phyloP scores from a whole-genome alignment of 164 flowering plant species.

The Dillenia suffruticosa region DNA sequence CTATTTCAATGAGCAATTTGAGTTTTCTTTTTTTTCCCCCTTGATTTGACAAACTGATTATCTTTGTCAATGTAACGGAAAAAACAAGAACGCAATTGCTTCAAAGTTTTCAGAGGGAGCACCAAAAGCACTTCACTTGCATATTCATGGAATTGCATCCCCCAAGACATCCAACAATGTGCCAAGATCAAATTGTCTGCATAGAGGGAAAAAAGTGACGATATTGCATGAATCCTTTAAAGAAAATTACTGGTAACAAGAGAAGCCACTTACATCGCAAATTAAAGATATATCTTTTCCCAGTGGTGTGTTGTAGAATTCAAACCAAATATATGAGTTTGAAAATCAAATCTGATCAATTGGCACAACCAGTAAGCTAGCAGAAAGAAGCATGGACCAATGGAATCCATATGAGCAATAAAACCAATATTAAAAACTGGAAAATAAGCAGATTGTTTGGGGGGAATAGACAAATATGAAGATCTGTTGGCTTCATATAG shows the following conservation, averaged over 20 bases:
- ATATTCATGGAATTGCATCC: conserved; percentile 97
- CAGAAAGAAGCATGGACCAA: neutral
- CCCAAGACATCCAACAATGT: conserved; percentile 90
- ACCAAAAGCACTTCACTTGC: conserved; percentile 49
- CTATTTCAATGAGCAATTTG: too few relatives aligned
- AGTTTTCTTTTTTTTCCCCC: neutral
- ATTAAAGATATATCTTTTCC: conserved; percentile 65
- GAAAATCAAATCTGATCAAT: conserved; percentile 70
- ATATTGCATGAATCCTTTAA: conserved; percentile 4
- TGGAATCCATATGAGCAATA: neutral
- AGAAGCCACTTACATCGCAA: conserved; percentile 67
- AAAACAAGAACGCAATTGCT: too few relatives aligned
- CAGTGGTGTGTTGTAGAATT: conserved; percentile 75
- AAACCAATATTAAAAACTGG: too few relatives aligned
- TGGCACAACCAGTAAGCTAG: conserved; percentile 7
- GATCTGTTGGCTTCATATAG: too few relatives aligned
- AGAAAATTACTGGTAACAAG: neutral
- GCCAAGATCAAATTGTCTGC: conserved; percentile 90
- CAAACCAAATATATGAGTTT: conserved; percentile 93
- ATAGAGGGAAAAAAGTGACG: conserved; percentile 9
- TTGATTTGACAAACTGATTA: neutral
- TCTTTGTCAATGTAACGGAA: too few relatives aligned
- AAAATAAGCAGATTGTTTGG: too few relatives aligned
- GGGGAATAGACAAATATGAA: too few relatives aligned
- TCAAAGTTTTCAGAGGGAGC: too few relatives aligned